Conservation (phyloP, 2,329 filamentous ascomycete genomes). For the Cladophialophora psammophila region DNA sequence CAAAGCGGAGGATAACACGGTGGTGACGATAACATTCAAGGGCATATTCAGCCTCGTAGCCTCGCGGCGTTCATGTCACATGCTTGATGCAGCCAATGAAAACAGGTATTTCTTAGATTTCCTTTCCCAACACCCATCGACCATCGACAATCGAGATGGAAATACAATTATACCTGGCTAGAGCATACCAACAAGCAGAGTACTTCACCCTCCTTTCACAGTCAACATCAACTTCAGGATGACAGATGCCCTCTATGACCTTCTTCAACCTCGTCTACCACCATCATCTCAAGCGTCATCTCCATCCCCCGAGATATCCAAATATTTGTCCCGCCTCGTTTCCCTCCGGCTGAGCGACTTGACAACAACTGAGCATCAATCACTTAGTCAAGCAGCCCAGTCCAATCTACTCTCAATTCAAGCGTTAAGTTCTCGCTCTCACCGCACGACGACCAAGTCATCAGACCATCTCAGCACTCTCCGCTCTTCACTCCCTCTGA, state of each 20-base stretch:
- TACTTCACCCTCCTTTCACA: neutral
- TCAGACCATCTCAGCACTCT: slow-evolving; percentile 79
- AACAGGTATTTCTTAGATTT: neutral
- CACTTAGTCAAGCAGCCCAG: slow-evolving; percentile 80
- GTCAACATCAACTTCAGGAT: slow-evolving; percentile 49
- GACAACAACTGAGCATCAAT: slow-evolving; percentile 76
- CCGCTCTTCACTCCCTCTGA: slow-evolving; percentile 71
- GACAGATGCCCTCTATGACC: slow-evolving; percentile 77
- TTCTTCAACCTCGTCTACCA: slow-evolving; percentile 69
- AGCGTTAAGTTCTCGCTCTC: slow-evolving; percentile 84
- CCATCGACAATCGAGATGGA: neutral
- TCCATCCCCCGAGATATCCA: slow-evolving; percentile 51
- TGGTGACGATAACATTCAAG: neutral
- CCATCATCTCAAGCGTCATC: slow-evolving; percentile 49
- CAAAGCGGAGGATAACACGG: slow-evolving; percentile 15
- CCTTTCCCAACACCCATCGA: neutral
- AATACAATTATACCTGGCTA: neutral
- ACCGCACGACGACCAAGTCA: slow-evolving; percentile 83
- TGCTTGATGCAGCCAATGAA: neutral
- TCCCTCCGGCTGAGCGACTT: slow-evolving; percentile 78
- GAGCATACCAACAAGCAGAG: neutral
- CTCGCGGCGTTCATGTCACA: neutral
- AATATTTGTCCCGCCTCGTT: slow-evolving; percentile 79
- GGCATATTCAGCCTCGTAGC: neutral
- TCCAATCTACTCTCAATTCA: slow-evolving; percentile 84